Evolutionary conservation across 2,329 filamentous ascomycete genomes (phyloP).

Genomic region (Colletotrichum orbiculare): DNA sequence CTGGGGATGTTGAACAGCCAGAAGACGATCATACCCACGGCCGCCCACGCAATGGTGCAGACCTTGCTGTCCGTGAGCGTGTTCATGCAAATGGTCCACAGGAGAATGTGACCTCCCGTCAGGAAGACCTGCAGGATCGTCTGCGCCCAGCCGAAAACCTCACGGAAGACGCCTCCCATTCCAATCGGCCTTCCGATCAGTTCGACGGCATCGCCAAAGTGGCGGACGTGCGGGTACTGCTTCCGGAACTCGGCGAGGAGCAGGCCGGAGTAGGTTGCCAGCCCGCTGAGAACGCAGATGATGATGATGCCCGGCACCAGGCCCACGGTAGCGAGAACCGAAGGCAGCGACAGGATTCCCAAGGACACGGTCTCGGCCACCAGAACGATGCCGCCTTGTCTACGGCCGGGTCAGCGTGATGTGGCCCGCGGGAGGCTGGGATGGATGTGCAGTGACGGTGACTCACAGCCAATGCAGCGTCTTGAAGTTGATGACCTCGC

Average conservation of each 20-base stretch:
- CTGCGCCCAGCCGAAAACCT: constrained; percentile 69
- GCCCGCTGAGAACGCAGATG: constrained; percentile 73
- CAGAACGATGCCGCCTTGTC: constrained; percentile 57
- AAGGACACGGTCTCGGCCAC: constrained; percentile 58
- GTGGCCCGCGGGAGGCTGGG: too few relatives aligned
- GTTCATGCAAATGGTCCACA: constrained; percentile 76
- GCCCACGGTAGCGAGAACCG: constrained; percentile 77
- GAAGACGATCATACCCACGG: constrained; percentile 69
- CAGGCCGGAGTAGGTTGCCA: constrained; percentile 73
- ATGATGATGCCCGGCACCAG: constrained; percentile 79
- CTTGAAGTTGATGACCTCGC: constrained; percentile 48
- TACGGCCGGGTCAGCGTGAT: constrained; percentile 32
- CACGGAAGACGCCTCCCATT: constrained; percentile 64
- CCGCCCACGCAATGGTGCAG: constrained; percentile 72
- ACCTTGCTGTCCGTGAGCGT: constrained; percentile 67
- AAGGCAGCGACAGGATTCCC: constrained; percentile 77
- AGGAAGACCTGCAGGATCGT: constrained; percentile 75
- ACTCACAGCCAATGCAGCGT: constrained; percentile 51
- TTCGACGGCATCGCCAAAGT: constrained; percentile 73
- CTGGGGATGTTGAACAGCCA: constrained; percentile 69
- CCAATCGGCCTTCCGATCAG: constrained; percentile 59
- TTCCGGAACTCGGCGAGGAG: constrained; percentile 75
- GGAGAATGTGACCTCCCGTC: constrained; percentile 75
- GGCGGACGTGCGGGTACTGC: constrained; percentile 74
- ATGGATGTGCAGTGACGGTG: not conserved